Percentiles rank a stretch among this genome's conserved stretches.
These are phyloP conservation scores for Podaxis sp. DNA, from an alignment of 768 basidiomycete species.

Conservation along the genomic window DNA sequence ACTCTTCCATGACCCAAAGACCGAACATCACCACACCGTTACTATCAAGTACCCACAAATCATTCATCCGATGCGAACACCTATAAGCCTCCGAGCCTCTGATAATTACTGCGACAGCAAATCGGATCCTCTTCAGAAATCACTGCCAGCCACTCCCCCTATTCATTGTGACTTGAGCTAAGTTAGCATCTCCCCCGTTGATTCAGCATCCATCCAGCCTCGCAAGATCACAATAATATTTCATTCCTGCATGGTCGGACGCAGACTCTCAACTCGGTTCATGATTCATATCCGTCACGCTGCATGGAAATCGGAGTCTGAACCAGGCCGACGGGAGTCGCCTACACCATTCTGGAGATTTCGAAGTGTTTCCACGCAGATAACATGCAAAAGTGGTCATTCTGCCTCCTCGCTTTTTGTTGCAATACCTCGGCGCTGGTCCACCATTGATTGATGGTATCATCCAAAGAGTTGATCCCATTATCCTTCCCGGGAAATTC, in stretches of 20 bases:
- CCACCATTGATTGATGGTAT: slow-evolving; percentile 5
- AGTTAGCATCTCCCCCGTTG: too few relatives aligned
- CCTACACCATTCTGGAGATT: not conserved
- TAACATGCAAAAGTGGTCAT: not conserved
- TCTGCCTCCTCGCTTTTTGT: not conserved
- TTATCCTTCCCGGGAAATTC: not conserved
- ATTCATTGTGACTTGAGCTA: too few relatives aligned
- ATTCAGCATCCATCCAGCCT: not conserved
- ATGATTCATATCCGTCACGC: not conserved
- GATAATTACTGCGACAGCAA: too few relatives aligned
- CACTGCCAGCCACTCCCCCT: too few relatives aligned
- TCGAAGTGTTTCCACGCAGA: slow-evolving; percentile 8
- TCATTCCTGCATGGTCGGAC: not conserved
- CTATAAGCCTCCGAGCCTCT: too few relatives aligned
- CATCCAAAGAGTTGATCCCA: not conserved
- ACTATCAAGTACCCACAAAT: too few relatives aligned
- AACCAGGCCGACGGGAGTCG: not conserved
- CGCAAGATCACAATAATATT: not conserved
- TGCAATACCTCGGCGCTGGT: slow-evolving; percentile 2
- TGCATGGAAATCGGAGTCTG: not conserved
- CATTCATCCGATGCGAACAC: too few relatives aligned
- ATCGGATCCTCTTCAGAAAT: too few relatives aligned
- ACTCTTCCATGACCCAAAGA: not conserved
- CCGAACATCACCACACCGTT: not conserved
- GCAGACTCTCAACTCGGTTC: not conserved